These are phyloP conservation scores for Viola odorata DNA, from an alignment of 345 rosid species.

Conservation along the genomic window DNA sequence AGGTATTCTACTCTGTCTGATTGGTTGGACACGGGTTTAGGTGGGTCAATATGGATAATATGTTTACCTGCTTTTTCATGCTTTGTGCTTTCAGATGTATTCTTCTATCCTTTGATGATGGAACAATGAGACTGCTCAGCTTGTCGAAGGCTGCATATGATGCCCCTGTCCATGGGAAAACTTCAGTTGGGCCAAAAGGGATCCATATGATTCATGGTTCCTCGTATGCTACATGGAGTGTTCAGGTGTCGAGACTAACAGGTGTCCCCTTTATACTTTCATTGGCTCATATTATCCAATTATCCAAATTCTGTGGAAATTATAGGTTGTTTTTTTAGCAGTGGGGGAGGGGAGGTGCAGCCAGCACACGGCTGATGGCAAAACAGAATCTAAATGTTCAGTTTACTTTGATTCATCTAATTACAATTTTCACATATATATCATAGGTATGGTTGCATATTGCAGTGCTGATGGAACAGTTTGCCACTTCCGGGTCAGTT, in stretches of 20 bases:
- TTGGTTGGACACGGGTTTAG: background rate
- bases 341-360: too few relatives aligned
- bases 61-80: slow-evolving; percentile 1
- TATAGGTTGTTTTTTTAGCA: background rate
- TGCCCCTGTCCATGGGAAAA: slow-evolving; percentile 65
- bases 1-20: slow-evolving; percentile 33
- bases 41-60: slow-evolving; percentile 8
- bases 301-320: background rate
- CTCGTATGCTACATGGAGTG: slow-evolving; percentile 70
- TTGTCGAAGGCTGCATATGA: slow-evolving; percentile 71
- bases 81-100: slow-evolving; percentile 48
- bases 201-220: slow-evolving; percentile 54
- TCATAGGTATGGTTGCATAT: slow-evolving; percentile 76
- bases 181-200: slow-evolving; percentile 55
- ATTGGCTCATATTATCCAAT: background rate
- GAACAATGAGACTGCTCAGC: slow-evolving; percentile 65
- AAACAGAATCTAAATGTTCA: too few relatives aligned
- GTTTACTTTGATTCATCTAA: background rate
- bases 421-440: background rate
- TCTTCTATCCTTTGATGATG: slow-evolving; percentile 68
- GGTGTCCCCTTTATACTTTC: slow-evolving; percentile 31
- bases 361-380: too few relatives aligned
- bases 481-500: slow-evolving; percentile 58
- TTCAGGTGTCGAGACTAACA: slow-evolving; percentile 73
- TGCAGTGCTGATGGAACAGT: slow-evolving; percentile 74